A percentile compares a stretch with the other conserved stretches of the same genome.
phyloP scores from a whole-genome alignment of 129 eudicot species.

The Lactuca saligna region DNA sequence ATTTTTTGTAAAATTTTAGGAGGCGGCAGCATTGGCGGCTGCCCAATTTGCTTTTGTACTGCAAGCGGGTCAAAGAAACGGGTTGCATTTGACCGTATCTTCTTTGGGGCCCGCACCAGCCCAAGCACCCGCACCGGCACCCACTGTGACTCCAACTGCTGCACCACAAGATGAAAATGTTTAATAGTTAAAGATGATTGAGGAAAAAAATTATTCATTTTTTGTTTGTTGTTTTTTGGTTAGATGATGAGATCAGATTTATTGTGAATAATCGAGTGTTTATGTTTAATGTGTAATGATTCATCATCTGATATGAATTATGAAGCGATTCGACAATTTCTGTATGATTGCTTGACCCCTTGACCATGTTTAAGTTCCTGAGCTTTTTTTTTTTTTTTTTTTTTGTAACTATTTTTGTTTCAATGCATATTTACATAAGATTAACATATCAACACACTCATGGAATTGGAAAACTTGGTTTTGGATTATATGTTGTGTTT shows the following conservation, averaged over 20 bases:
- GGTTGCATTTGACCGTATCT: slow-evolving; percentile 56
- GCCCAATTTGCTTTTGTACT: slow-evolving; percentile 62
- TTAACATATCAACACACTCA: neutral
- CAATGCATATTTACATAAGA: neutral
- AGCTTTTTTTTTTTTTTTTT: no score
- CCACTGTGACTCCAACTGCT: slow-evolving; percentile 38
- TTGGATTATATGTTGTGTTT: neutral
- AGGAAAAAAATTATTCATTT: slow-evolving; percentile 31
- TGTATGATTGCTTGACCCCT: neutral
- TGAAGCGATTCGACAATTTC: slow-evolving; percentile 26
- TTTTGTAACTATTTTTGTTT: neutral
- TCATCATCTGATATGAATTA: slow-evolving; percentile 1
- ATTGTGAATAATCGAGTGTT: slow-evolving; percentile 34
- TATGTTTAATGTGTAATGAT: slow-evolving; percentile 31
- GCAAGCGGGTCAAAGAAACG: slow-evolving; percentile 61
- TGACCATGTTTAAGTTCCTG: no score
- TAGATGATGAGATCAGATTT: slow-evolving; percentile 38
- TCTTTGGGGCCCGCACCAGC: slow-evolving; percentile 44
- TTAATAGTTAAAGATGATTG: slow-evolving; percentile 30
- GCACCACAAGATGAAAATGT: slow-evolving; percentile 56
- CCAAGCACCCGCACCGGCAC: slow-evolving; percentile 43
- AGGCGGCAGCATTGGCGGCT: slow-evolving; percentile 83
- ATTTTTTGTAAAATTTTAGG: slow-evolving; percentile 43
- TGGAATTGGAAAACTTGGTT: neutral
- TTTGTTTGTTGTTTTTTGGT: neutral